Conservation (phyloP, 192 early-diverging fungal genomes). For the Coemansia sp. region DNA sequence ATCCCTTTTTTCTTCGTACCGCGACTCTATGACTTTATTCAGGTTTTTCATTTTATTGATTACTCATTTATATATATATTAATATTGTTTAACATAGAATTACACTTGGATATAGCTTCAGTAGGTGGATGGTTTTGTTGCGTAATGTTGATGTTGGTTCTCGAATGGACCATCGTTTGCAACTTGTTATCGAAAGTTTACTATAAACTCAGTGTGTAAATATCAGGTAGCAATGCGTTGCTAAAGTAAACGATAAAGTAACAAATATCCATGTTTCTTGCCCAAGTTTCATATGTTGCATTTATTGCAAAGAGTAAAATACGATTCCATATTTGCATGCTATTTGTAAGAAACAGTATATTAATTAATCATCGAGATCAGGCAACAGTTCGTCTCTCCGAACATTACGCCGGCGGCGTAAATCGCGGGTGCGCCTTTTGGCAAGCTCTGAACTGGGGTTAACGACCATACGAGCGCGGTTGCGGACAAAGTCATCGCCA, state of each 20-base stretch:
- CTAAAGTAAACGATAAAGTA: neutral
- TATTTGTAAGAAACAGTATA: too few species aligned
- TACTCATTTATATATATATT: neutral
- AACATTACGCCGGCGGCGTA: conserved; percentile 21
- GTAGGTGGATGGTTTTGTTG: too few species aligned
- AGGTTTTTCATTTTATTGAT: neutral
- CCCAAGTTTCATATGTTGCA: neutral
- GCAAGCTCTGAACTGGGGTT: conserved; percentile 33
- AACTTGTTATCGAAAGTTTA: neutral
- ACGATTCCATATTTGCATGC: neutral
- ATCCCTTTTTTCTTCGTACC: neutral
- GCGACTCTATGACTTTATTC: neutral
- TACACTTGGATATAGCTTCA: too few species aligned
- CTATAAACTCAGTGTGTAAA: neutral
- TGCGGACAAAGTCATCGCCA: neutral
- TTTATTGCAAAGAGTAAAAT: neutral
- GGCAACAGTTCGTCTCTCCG: too few species aligned
- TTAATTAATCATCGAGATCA: too few species aligned
- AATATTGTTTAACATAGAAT: neutral
- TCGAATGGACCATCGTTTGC: too few species aligned
- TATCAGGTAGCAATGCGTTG: neutral
- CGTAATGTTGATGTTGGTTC: too few species aligned
- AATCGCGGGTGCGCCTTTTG: conserved; percentile 20
- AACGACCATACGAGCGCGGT: conserved; percentile 24
- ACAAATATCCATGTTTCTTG: neutral